Evolutionary conservation across 768 basidiomycete genomes (phyloP), one percentile per base, ranked within the genome.

Genomic region (Leccinum incarnatum): DNA sequence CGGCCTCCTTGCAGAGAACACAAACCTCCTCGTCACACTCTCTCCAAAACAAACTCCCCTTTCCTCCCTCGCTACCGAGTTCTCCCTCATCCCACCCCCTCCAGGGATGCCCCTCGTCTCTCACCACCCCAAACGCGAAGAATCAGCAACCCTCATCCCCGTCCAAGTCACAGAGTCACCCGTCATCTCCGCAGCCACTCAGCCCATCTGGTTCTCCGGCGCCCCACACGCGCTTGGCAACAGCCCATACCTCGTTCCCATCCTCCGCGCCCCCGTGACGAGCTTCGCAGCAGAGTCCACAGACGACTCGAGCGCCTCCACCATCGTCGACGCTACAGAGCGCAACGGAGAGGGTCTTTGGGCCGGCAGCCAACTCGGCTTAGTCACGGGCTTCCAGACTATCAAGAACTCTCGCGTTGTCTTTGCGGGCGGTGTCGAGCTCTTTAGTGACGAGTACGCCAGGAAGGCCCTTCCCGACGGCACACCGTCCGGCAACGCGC

Each of bases 371-470:
- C 79, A 81, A 45, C 79, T 95, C 36, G 79, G 84, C 47, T 76
- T 97, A 27, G 93, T 95, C 27, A 88, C 89, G 6, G 95, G 93
- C 6, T 91, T 98, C 81, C 97, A 99, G 73, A 84, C 93, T 3
- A 75, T 79, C 21, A 83, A 83, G 58, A 91, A 89, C 62, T 87
- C 87, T 0, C 82, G 96, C 12, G 82, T 88, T 30, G 83, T 87
- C 5, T 96, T 92, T 76, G 80, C 88, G 5, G 96, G 96, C 5
- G 87, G 93, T 25, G 79, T 87, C 8, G 88, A 90, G 7, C 62
- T 95, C 54, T 88, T 98, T 73, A 85, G 82, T 27, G 89, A 99
- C 67, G 83, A 84, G 57, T 88, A 83, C 58, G 85, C 84, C 5
- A 78, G 79, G 49, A 91, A 87, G 67, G 78, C 82, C 37, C 75